phyloP scores from a whole-genome alignment of 2,329 filamentous ascomycete genomes.

The Fusarium sp. region DNA sequence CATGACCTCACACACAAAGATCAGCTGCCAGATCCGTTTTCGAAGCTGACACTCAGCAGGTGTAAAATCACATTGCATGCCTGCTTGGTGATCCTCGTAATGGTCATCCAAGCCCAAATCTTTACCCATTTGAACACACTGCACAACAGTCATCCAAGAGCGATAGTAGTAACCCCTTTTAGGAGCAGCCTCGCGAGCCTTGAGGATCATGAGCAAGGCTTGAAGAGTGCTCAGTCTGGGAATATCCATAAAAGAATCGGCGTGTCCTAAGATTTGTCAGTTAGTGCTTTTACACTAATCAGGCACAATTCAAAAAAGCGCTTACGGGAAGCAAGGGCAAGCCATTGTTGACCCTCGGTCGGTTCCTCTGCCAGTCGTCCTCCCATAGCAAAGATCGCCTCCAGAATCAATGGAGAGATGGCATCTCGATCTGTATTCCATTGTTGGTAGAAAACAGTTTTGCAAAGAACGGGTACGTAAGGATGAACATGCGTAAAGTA shows the following conservation, averaged over 20 bases:
- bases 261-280: conserved; percentile 72
- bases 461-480: conserved; percentile 90
- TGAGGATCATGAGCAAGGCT: conserved; percentile 86
- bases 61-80: conserved; percentile 75
- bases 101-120: conserved; percentile 92
- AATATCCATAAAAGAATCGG: conserved; percentile 93
- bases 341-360: conserved; percentile 89
- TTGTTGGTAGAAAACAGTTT: conserved; percentile 84
- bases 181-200: conserved; percentile 90
- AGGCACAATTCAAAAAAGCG: background rate
- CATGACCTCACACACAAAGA: conserved; percentile 90
- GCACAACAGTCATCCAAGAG: conserved; percentile 96
- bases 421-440: conserved; percentile 86
- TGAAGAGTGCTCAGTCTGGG: conserved; percentile 92
- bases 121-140: conserved; percentile 92
- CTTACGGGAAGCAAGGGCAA: conserved; percentile 86
- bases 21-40: conserved; percentile 88
- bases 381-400: conserved; percentile 91
- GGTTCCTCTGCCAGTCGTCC: conserved; percentile 86
- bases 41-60: conserved; percentile 84
- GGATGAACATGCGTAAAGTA: conserved; percentile 93
- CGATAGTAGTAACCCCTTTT: conserved; percentile 96
- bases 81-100: conserved; percentile 79
- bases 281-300: conserved; percentile 25
- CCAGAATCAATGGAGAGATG: conserved; percentile 89